phyloP scores from a whole-genome alignment of 192 early-diverging fungal genomes.

The Dimargaris verticillata region DNA sequence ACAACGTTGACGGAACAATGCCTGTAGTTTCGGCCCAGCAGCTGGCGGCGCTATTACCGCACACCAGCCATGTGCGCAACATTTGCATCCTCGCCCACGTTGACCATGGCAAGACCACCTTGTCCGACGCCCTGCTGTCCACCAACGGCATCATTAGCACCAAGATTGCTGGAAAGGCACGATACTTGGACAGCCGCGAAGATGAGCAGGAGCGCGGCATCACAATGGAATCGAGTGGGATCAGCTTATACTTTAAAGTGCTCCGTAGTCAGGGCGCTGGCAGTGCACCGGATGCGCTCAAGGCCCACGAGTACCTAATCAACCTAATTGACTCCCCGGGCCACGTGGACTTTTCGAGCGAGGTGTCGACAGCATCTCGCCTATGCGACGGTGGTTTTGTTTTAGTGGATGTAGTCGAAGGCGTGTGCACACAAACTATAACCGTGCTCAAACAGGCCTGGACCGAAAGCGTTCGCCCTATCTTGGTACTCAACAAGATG shows the following conservation, averaged over 20 bases:
- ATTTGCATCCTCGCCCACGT: constrained; percentile 98
- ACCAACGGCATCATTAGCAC: constrained; percentile 95
- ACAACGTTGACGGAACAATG: constrained; percentile 20
- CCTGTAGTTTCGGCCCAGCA: constrained; percentile 46
- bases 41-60: constrained; percentile 50
- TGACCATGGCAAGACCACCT: constrained; percentile 96
- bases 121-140: constrained; percentile 87
- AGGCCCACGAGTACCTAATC: constrained; percentile 61
- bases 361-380: constrained; percentile 97
- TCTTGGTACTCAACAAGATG: constrained; percentile 98
- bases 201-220: constrained; percentile 98
- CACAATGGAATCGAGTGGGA: constrained; percentile 95
- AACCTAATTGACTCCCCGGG: constrained; percentile 98
- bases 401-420: constrained; percentile 94
- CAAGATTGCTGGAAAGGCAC: constrained; percentile 87
- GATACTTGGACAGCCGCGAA: constrained; percentile 88
- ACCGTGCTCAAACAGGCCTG: constrained; percentile 91
- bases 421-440: constrained; percentile 97
- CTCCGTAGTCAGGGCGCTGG: not conserved
- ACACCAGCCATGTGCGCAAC: constrained; percentile 66
- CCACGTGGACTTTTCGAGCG: constrained; percentile 94
- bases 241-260: constrained; percentile 82
- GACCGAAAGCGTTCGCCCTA: constrained; percentile 72
- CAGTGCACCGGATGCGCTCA: not conserved
- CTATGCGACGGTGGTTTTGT: constrained; percentile 91